phyloP scores from a whole-genome alignment of 2,329 filamentous ascomycete species.

The Penicillium sp. region DNA sequence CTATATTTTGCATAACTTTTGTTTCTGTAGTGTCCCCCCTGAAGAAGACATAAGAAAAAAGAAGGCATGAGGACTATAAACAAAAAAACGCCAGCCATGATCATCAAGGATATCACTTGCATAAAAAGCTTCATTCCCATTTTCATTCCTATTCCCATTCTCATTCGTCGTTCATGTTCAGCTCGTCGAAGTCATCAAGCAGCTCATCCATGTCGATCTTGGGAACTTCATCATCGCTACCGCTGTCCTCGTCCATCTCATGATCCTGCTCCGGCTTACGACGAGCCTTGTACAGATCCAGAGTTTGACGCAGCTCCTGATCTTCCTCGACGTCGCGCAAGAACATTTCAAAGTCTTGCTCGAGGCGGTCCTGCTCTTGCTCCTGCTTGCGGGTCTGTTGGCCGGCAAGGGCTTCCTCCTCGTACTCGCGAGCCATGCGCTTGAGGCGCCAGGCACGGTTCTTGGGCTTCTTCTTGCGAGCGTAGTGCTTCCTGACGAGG shows the following conservation, averaged over 20 bases:
- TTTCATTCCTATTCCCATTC: constrained; percentile 23
- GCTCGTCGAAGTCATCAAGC: constrained; percentile 39
- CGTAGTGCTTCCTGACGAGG: constrained; percentile 96
- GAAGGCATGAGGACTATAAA: constrained; percentile 19
- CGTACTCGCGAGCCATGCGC: constrained; percentile 89
- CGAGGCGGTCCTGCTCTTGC: constrained; percentile 84
- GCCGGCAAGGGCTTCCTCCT: constrained; percentile 59
- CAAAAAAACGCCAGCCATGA: constrained; percentile 38
- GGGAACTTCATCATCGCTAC: constrained; percentile 68
- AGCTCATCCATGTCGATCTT: constrained; percentile 73
- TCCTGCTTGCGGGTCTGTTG: constrained; percentile 48
- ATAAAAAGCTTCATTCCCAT: constrained; percentile 16
- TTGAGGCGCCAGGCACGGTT: constrained; percentile 91
- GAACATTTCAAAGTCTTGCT: constrained; percentile 97
- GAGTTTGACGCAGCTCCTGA: constrained; percentile 78
- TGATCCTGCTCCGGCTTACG: constrained; percentile 56
- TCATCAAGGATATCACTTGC: constrained; percentile 35
- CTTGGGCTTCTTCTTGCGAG: constrained; percentile 80
- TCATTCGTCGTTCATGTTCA: constrained; percentile 62
- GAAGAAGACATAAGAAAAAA: not conserved
- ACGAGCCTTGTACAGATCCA: constrained; percentile 79
- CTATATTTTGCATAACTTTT: constrained; percentile 26
- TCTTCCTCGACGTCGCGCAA: constrained; percentile 96
- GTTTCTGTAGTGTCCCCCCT: constrained; percentile 14
- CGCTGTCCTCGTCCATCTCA: constrained; percentile 64